These are phyloP conservation scores for Colletotrichum lupini DNA, from an alignment of 2,329 filamentous ascomycete genomes.

Conservation along the genomic window DNA sequence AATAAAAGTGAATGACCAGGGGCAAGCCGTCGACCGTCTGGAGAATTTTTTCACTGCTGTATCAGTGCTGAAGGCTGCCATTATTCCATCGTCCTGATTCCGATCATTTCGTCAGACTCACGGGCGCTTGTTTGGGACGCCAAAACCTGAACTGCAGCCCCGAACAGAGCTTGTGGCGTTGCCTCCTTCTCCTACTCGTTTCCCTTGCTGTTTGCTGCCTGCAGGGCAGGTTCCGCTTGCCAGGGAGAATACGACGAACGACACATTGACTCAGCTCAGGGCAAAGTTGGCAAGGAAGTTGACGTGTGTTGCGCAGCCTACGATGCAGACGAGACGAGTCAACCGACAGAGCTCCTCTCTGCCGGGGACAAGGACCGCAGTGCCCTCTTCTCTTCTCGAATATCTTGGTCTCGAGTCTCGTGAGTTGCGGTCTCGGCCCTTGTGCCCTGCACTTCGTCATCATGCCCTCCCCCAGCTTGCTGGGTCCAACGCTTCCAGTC, in stretches of 20 bases:
- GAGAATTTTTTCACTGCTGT: not conserved
- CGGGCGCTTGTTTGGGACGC: not conserved
- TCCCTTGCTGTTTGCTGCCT: slow-evolving; percentile 1
- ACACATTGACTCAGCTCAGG: not conserved
- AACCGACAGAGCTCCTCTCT: not conserved
- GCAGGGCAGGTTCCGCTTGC: slow-evolving; percentile 18
- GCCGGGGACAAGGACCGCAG: not conserved
- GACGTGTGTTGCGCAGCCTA: slow-evolving; percentile 1
- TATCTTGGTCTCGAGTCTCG: slow-evolving; percentile 33
- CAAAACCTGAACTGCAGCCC: slow-evolving; percentile 2
- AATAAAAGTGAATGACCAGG: not conserved
- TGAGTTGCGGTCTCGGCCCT: not conserved
- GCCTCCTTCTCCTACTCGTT: slow-evolving; percentile 10
- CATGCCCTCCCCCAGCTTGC: slow-evolving; percentile 12
- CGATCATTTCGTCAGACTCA: not conserved
- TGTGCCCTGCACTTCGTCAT: slow-evolving; percentile 18
- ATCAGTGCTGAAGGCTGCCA: slow-evolving; percentile 11
- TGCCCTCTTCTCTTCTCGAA: not conserved
- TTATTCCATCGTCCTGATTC: slow-evolving; percentile 1
- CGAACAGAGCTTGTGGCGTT: slow-evolving; percentile 21
- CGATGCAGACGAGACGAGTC: not conserved
- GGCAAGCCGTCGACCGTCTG: not conserved
- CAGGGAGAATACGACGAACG: slow-evolving; percentile 11
- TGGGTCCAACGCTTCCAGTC: slow-evolving; percentile 17
- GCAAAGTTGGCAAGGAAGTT: not conserved